Conservation (phyloP, 1,139 yeast genomes). For the Scheffersomyces parashehatae region DNA sequence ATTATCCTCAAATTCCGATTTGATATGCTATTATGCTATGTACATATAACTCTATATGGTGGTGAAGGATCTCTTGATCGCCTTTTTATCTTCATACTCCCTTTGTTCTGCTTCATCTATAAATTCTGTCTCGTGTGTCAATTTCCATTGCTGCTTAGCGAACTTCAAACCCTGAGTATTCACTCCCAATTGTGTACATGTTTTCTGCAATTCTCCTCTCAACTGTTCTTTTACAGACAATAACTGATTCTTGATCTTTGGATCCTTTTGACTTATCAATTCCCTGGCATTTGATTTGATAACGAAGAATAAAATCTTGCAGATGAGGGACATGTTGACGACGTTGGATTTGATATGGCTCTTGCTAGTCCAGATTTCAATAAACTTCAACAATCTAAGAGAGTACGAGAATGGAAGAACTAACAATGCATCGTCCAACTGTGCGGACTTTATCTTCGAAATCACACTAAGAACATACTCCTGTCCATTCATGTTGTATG, state of each 20-base stretch:
- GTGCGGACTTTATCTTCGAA: constrained; percentile 72
- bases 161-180: constrained; percentile 82
- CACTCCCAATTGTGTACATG: constrained; percentile 70
- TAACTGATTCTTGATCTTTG: constrained; percentile 58
- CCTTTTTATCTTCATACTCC: constrained; percentile 52
- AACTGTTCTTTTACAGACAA: constrained; percentile 58
- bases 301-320: constrained; percentile 73
- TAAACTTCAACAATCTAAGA: constrained; percentile 64
- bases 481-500: constrained; percentile 71
- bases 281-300: constrained; percentile 77
- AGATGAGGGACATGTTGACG: constrained; percentile 60
- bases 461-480: constrained; percentile 76
- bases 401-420: constrained; percentile 90
- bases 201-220: constrained; percentile 51
- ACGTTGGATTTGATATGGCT: constrained; percentile 42
- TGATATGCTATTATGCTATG: neutral
- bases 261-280: constrained; percentile 64
- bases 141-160: constrained; percentile 75
- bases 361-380: constrained; percentile 71
- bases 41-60: constrained; percentile 22
- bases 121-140: constrained; percentile 71
- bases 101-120: constrained; percentile 67
- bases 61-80: constrained; percentile 69
- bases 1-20: too few species aligned
- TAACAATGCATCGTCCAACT: constrained; percentile 86